These are phyloP conservation scores for Carex kokanica DNA, from an alignment of 176 grass and related monocot genomes.

Conservation along the genomic window DNA sequence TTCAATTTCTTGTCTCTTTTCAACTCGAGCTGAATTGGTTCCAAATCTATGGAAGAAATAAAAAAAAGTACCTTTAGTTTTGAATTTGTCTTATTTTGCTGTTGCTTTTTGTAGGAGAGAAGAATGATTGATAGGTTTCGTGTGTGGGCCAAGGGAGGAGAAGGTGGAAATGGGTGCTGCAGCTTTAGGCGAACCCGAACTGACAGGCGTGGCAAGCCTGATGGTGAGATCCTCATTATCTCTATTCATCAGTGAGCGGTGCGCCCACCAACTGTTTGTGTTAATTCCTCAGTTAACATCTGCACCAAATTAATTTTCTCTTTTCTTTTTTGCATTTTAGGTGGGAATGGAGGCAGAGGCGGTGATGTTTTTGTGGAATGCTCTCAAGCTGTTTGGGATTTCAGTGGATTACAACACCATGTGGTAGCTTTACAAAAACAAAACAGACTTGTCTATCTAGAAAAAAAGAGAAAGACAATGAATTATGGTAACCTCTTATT, in stretches of 20 bases:
- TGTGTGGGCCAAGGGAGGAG: slow-evolving; percentile 58
- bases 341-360: slow-evolving; percentile 79
- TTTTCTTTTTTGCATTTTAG: slow-evolving; percentile 24
- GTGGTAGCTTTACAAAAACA: slow-evolving; percentile 36
- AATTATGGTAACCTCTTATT: not conserved
- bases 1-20: not conserved
- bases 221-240: slow-evolving; percentile 35
- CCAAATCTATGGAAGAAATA: not conserved
- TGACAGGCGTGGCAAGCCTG: slow-evolving; percentile 41
- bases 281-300: slow-evolving; percentile 30
- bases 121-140: slow-evolving; percentile 66
- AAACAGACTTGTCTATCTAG: not conserved
- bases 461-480: not conserved
- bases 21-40: not conserved
- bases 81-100: not conserved
- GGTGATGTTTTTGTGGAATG: slow-evolving; percentile 91
- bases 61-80: not conserved
- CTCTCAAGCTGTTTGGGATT: slow-evolving; percentile 72
- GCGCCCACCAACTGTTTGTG: slow-evolving; percentile 18
- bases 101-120: slow-evolving; percentile 34
- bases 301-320: not conserved
- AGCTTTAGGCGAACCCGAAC: slow-evolving; percentile 50
- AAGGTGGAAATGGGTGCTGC: slow-evolving; percentile 55
- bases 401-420: slow-evolving; percentile 67
- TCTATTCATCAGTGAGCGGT: not conserved